Evolutionary conservation across 2,329 filamentous ascomycete genomes (phyloP).

Genomic region (Phialophora tarda): DNA sequence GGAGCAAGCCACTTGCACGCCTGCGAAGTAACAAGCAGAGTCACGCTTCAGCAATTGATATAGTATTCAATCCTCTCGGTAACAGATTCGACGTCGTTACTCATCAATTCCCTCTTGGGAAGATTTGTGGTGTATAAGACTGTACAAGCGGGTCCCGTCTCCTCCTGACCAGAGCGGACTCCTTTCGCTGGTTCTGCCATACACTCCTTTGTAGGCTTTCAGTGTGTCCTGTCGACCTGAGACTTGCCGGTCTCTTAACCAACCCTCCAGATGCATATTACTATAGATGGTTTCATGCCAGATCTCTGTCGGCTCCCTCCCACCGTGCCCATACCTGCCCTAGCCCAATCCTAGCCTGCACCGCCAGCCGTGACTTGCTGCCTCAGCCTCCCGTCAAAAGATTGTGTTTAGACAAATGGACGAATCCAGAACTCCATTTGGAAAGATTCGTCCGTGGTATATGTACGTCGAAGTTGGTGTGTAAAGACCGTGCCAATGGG

Average conservation of each 20-base stretch:
- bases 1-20: slow-evolving; percentile 2
- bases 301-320: neutral
- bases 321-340: neutral
- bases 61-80: slow-evolving; percentile 7
- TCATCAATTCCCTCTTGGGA: slow-evolving; percentile 29
- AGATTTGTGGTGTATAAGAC: slow-evolving; percentile 19
- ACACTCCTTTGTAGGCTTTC: slow-evolving; percentile 11
- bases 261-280: slow-evolving; percentile 19
- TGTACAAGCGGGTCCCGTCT: slow-evolving; percentile 24
- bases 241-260: slow-evolving; percentile 19
- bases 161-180: slow-evolving; percentile 8
- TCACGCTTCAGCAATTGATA: neutral
- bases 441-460: slow-evolving; percentile 20
- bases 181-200: slow-evolving; percentile 14
- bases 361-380: neutral
- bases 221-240: slow-evolving; percentile 30
- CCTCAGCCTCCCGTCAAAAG: slow-evolving; percentile 4
- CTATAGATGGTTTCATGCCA: slow-evolving; percentile 4
- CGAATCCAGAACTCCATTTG: slow-evolving; percentile 9
- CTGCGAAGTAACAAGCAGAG: too few species aligned
- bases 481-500: neutral
- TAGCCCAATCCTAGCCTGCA: neutral
- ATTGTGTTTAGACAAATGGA: slow-evolving; percentile 17
- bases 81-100: slow-evolving; percentile 15
- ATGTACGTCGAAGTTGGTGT: neutral